phyloP scores from a whole-genome alignment of 1,284 basidiomycete species.

The Xanthoconium separans region DNA sequence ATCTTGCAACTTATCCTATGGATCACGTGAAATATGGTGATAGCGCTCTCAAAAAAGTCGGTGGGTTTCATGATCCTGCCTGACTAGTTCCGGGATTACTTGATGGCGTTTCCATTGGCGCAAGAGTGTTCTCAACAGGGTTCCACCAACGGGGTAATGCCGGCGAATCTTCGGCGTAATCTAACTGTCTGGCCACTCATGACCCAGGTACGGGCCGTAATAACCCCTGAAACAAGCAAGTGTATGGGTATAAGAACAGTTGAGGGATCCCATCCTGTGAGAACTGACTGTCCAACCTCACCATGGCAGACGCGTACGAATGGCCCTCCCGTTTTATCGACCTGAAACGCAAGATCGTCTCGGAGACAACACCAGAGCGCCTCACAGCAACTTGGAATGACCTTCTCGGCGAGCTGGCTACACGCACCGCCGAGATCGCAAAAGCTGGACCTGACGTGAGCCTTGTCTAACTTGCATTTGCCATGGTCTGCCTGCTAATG shows the following conservation, averaged over 20 bases:
- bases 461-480: neutral
- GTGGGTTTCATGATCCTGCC: neutral
- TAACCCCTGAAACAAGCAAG: neutral
- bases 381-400: conserved; percentile 57
- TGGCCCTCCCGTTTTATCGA: conserved; percentile 49
- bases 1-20: neutral
- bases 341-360: conserved; percentile 56
- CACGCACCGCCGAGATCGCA: conserved; percentile 44
- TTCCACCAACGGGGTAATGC: neutral
- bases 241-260: conserved; percentile 13
- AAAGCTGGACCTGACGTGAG: conserved; percentile 50
- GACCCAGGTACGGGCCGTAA: neutral
- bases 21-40: neutral
- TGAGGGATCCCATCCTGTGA: neutral
- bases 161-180: conserved; percentile 9
- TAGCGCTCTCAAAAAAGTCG: neutral
- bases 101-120: neutral
- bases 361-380: conserved; percentile 46
- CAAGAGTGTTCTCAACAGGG: neutral
- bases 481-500: neutral
- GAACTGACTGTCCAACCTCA: neutral
- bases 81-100: neutral
- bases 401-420: conserved; percentile 50
- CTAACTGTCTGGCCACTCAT: neutral
- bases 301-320: conserved; percentile 12